Evolutionary conservation across 2,329 filamentous ascomycete species (phyloP).

Genomic region (Talaromyces sp.): DNA sequence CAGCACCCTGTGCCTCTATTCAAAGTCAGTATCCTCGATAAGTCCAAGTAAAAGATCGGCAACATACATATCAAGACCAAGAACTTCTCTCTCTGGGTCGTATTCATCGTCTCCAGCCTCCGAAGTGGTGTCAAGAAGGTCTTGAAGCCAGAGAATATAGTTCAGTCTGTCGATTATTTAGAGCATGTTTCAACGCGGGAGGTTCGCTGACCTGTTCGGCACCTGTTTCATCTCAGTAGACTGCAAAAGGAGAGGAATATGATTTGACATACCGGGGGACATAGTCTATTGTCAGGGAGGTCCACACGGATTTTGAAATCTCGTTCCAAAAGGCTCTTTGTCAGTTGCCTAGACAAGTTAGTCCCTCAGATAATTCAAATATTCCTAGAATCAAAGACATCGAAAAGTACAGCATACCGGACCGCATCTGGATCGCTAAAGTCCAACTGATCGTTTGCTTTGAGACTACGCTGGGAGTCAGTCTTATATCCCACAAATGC

Average conservation of each 20-base stretch:
- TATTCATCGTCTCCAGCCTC: constrained; percentile 45
- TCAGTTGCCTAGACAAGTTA: constrained; percentile 51
- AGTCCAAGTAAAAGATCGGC: not conserved
- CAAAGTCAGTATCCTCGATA: constrained; percentile 11
- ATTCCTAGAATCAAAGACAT: not conserved
- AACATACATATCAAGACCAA: constrained; percentile 68
- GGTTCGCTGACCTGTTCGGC: constrained; percentile 37
- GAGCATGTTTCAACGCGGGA: constrained; percentile 10
- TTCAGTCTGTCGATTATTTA: constrained; percentile 59
- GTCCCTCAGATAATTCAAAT: constrained; percentile 11
- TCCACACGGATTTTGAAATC: constrained; percentile 70
- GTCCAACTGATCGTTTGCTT: constrained; percentile 59
- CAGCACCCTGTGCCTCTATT: constrained; percentile 76
- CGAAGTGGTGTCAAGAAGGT: constrained; percentile 66
- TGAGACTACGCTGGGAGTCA: constrained; percentile 39
- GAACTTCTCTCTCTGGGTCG: constrained; percentile 50
- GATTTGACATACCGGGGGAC: constrained; percentile 63
- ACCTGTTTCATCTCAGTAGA: constrained; percentile 25
- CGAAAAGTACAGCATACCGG: constrained; percentile 47
- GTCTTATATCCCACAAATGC: not conserved
- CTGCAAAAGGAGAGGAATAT: not conserved
- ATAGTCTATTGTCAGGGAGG: constrained; percentile 73
- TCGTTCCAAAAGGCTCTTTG: constrained; percentile 67
- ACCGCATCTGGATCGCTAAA: constrained; percentile 74
- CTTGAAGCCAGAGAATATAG: constrained; percentile 85